Evolutionary conservation across 73 alveolate species (phyloP).

Genomic region (Paramecium sexaurelia): DNA sequence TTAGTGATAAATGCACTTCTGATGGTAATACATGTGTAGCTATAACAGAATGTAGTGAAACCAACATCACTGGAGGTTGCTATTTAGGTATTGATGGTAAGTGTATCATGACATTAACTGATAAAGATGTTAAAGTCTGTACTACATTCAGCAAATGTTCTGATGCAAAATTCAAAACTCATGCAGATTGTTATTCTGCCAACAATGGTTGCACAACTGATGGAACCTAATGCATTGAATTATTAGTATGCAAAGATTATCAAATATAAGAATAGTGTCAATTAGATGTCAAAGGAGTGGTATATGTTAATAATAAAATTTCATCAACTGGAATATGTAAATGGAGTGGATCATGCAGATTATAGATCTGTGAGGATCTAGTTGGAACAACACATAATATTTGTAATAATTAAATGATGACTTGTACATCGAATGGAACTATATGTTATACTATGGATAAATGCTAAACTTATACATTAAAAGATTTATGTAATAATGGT

Average conservation of each 20-base stretch:
- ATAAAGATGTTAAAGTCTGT: background rate
- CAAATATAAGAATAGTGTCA: background rate
- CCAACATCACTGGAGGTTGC: background rate
- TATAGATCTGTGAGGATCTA: background rate
- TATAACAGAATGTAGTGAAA: background rate
- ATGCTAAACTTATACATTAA: background rate
- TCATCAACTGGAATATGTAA: background rate
- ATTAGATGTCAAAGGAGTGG: background rate
- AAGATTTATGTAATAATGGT: background rate
- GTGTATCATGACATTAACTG: background rate
- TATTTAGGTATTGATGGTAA: background rate
- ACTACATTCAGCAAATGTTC: background rate
- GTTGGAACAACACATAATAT: background rate
- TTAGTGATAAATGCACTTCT: background rate
- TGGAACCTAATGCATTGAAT: background rate
- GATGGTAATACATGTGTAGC: conserved; percentile 38
- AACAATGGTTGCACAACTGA: conserved; percentile 13
- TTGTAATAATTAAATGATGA: background rate
- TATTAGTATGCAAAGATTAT: background rate
- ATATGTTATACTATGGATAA: conserved; percentile 1
- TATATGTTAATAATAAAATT: background rate
- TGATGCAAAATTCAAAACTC: background rate
- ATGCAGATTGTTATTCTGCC: background rate
- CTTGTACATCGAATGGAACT: conserved; percentile 9
- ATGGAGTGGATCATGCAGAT: background rate